A percentile compares a stretch with the other conserved stretches of the same genome.
These are phyloP conservation scores for Gossypium turneri DNA, from an alignment of 345 rosid genomes.

Conservation along the genomic window DNA sequence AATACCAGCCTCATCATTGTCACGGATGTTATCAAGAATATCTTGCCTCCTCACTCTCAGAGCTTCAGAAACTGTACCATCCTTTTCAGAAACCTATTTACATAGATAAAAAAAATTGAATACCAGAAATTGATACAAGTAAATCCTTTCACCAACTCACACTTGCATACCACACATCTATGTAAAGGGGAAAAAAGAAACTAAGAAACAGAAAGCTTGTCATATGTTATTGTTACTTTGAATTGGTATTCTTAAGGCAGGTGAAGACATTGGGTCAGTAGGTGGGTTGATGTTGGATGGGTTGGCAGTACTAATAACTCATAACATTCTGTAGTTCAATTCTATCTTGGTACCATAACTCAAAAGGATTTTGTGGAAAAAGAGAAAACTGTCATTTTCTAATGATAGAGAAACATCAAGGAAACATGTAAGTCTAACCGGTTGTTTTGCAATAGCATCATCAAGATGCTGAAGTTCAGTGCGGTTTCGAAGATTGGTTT, in stretches of 20 bases:
- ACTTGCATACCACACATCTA: background rate
- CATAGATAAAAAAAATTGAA: background rate
- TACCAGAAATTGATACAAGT: slow-evolving; percentile 1
- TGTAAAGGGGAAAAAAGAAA: background rate
- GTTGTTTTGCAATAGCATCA: slow-evolving; percentile 72
- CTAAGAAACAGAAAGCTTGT: background rate
- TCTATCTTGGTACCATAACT: background rate
- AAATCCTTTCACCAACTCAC: background rate
- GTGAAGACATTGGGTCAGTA: background rate
- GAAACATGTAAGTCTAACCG: slow-evolving; percentile 39
- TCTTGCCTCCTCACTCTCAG: slow-evolving; percentile 75
- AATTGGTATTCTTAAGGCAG: background rate
- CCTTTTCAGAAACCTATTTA: slow-evolving; percentile 57
- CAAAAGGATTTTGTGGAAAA: background rate
- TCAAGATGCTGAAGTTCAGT: slow-evolving; percentile 83
- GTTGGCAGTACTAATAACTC: slow-evolving; percentile 3
- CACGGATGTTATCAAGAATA: slow-evolving; percentile 94
- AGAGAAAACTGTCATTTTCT: background rate
- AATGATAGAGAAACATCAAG: background rate
- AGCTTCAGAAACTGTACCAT: slow-evolving; percentile 50
- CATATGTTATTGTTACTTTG: background rate
- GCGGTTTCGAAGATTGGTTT: slow-evolving; percentile 68
- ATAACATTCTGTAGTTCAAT: background rate
- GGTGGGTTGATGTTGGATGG: background rate
- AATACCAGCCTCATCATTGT: slow-evolving; percentile 88